Conservation (phyloP, 495 filamentous ascomycete species). For the Pyronema omphalodes region DNA sequence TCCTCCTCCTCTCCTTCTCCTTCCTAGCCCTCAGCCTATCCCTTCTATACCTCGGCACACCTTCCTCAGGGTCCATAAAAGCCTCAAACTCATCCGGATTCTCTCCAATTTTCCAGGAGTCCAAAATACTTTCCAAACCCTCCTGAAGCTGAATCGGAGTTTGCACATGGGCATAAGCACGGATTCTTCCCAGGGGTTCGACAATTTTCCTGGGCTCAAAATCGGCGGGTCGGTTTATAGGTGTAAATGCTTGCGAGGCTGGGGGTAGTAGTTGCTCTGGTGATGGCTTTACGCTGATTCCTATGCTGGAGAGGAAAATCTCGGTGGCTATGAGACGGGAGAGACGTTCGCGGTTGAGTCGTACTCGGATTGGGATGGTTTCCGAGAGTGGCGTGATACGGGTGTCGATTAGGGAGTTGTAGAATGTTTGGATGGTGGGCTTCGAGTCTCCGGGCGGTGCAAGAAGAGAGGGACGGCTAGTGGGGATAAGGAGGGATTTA, state of each 20-base stretch:
- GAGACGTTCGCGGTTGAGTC: slow-evolving; percentile 10
- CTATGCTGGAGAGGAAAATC: slow-evolving; percentile 10
- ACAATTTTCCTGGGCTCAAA: no score
- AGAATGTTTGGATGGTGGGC: slow-evolving; percentile 5
- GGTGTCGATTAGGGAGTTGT: slow-evolving; percentile 6
- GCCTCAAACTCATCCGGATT: slow-evolving; percentile 12
- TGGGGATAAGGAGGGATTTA: not conserved
- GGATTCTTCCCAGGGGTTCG: slow-evolving; percentile 11
- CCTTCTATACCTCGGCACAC: not conserved
- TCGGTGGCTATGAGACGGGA: slow-evolving; percentile 12
- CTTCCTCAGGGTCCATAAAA: slow-evolving; percentile 1
- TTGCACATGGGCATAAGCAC: slow-evolving; percentile 16
- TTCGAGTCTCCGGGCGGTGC: not conserved
- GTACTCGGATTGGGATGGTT: not conserved
- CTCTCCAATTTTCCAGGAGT: slow-evolving; percentile 11
- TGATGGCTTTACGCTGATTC: slow-evolving; percentile 7
- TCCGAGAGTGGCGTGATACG: slow-evolving; percentile 10
- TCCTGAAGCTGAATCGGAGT: slow-evolving; percentile 6
- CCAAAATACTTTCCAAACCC: slow-evolving; percentile 5
- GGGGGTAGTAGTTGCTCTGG: slow-evolving; percentile 1
- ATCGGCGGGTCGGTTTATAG: not conserved
- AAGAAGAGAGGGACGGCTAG: not conserved
- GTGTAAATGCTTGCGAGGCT: not conserved
- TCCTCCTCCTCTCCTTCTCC: not conserved
- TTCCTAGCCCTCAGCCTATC: not conserved